Evolutionary conservation across 2,329 filamentous ascomycete species (phyloP), one percentile per base, ranked within the genome.

Genomic region (Aspergillus latus): DNA sequence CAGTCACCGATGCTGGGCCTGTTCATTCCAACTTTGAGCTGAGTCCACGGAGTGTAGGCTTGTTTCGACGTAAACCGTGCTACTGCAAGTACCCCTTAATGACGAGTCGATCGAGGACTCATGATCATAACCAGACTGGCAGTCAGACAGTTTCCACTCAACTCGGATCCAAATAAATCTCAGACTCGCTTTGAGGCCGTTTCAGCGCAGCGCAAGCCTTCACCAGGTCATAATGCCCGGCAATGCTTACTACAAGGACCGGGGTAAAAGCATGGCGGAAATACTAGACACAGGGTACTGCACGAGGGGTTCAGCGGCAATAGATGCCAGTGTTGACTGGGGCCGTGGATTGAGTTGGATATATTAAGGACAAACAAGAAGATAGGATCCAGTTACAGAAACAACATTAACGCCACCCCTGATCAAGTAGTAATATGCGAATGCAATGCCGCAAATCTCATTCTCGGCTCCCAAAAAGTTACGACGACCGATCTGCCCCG

Each of bases 351-450:
- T 34, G 32, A 21, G 21, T 21, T 21, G 21, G 21, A 47, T 45
- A 52, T 45, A 48, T 44, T 44, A 49, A 54, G 28, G 29, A 49
- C 46, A 48, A 21, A 54, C 32, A 32, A 36, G 39, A 52, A 52
- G 30, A 49, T 39, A 40, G 26, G 45, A 40, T 36, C 37, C 39
- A 46, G 44, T 34, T 26, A 45, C 44, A 34, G 34, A 47, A 34
- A 47, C 4, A 21, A 42, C 52, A 54, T 36, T 48, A 54, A 54
- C 52, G 52, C 52, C 52, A 29, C 52, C 52, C 37, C 36, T 16
- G 15, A 44, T 49, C 16, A 54, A 42, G 44, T 10, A 44, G 30
- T 30, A 50, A 29, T 11, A 32, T 50, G 39, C 21, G 21, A 49
- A 43, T 54, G 43, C 45, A 28, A 54, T 32, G 37, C 34, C 40